Conservation (phyloP, 805 yeast genomes). For the Saturnispora silvae region DNA sequence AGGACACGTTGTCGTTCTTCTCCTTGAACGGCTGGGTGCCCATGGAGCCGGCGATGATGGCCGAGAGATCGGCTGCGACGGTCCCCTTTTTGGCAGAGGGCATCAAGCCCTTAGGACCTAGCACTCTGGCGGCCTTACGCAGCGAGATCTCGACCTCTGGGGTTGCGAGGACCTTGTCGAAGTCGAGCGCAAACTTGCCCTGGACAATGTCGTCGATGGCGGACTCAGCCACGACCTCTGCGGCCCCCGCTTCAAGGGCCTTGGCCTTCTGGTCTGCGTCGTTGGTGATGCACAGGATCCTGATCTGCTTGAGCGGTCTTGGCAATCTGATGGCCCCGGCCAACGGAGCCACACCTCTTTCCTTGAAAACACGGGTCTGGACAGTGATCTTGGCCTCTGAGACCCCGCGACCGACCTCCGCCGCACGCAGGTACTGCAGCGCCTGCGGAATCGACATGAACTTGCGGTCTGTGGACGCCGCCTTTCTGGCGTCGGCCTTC, state of each 20-base stretch:
- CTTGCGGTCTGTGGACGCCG: conserved; percentile 41
- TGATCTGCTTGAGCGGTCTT: conserved; percentile 54
- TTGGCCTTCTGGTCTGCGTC: conserved; percentile 40
- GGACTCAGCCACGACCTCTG: conserved; percentile 61
- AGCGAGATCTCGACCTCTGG: conserved; percentile 65
- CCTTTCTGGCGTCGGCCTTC: conserved; percentile 30
- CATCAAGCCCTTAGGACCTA: conserved; percentile 87
- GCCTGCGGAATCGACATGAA: conserved; percentile 68
- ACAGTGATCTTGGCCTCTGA: conserved; percentile 61
- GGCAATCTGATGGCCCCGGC: conserved; percentile 67
- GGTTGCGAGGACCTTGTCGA: conserved; percentile 75
- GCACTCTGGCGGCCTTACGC: conserved; percentile 57
- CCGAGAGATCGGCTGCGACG: conserved; percentile 54
- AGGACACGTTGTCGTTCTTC: conserved; percentile 43
- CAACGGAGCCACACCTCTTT: conserved; percentile 67
- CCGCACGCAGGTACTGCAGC: conserved; percentile 69
- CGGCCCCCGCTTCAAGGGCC: conserved; percentile 40
- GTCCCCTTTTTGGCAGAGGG: conserved; percentile 84
- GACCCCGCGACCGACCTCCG: conserved; percentile 78
- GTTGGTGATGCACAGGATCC: conserved; percentile 58
- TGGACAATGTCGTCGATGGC: conserved; percentile 50
- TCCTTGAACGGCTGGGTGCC: conserved; percentile 78
- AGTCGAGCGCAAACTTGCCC: conserved; percentile 42
- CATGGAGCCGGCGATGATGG: conserved; percentile 40
- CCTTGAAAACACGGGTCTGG: conserved; percentile 54